Conservation (phyloP, 495 filamentous ascomycete genomes). For the Penicillium ucsense region DNA sequence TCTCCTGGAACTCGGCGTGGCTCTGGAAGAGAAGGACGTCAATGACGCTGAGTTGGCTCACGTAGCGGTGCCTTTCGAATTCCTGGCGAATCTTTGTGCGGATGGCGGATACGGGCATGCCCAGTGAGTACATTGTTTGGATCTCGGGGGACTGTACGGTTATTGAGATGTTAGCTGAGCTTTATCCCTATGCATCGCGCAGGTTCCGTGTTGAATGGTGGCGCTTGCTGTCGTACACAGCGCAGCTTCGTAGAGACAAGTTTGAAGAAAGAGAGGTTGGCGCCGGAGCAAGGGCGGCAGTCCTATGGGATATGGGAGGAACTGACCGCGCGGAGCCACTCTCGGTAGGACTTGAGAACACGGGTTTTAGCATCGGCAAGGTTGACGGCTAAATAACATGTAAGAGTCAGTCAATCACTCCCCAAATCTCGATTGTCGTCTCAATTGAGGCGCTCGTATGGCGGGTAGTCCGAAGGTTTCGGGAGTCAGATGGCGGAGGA, state of each 20-base stretch:
- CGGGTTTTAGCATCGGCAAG: conserved; percentile 74
- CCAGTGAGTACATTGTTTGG: conserved; percentile 89
- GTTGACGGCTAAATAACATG: conserved; percentile 55
- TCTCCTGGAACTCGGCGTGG: conserved; percentile 94
- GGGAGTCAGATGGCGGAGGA: conserved; percentile 6
- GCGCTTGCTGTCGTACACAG: too few relatives aligned
- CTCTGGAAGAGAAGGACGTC: conserved; percentile 84
- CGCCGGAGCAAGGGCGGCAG: conserved; percentile 4
- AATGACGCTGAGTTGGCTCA: conserved; percentile 75
- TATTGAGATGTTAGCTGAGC: background rate
- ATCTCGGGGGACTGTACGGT: conserved; percentile 82
- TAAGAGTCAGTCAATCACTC: conserved; percentile 14
- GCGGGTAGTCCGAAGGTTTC: conserved; percentile 14
- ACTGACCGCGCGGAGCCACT: conserved; percentile 90
- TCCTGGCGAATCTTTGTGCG: conserved; percentile 94
- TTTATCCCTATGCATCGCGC: too few relatives aligned
- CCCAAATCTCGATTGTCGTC: background rate
- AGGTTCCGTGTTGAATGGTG: too few relatives aligned
- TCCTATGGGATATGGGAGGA: conserved; percentile 4
- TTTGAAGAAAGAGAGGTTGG: background rate
- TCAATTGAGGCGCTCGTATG: conserved; percentile 8
- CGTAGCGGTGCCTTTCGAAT: conserved; percentile 91
- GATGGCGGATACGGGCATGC: conserved; percentile 75
- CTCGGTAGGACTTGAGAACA: conserved; percentile 78
- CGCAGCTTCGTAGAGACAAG: too few relatives aligned